Evolutionary conservation across 2,329 filamentous ascomycete genomes (phyloP), one percentile per base, ranked within the genome.

Genomic region (Ceratocystis huliohia): DNA sequence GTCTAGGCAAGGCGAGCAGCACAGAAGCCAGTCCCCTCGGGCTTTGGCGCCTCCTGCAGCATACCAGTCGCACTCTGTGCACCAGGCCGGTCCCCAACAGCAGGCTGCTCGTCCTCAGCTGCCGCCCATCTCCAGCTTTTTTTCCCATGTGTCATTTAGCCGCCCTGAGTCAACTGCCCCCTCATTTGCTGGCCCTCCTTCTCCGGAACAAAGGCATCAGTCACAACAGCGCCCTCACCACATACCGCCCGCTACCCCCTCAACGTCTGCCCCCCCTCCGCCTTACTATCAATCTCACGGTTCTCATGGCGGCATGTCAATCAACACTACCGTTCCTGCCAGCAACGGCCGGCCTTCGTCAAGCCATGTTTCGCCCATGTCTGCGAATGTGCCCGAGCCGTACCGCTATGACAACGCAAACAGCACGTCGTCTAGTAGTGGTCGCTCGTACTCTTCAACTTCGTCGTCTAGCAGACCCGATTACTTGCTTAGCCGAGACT

Each of bases 311-410:
- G 33, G 56, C 28, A 59, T 59, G 25, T 59, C 56, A 2, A 13
- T 59, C 56, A 59, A 59, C 56, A 59, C 56, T 33, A 8, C 28
- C 3, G 6, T 59, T 59, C 17, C 25, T 37, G 15, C 56, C 28
- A 59, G 4, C 30, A 37, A 28, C 17, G 56, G 56, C 28, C 56
- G 56, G 15, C 56, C 56, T 5, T 33, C 56, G 4, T 59, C 56
- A 8, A 59, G 56, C 25, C 56, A 59, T 59, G 56, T 59, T 30
- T 59, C 56, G 56, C 56, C 56, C 56, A 59, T 59, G 56, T 59
- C 56, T 25, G 33, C 8, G 28, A 37, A 15, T n/a, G 56, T 37
- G 28, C 56, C 56, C 30, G 56, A 59, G 30, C 33, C 28, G 25
- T 59, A 59, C 56, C 56, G 56, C 56, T 59, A 59, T 10, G 56